phyloP scores from a whole-genome alignment of 805 yeast genomes.

The Candida krabiensis region DNA sequence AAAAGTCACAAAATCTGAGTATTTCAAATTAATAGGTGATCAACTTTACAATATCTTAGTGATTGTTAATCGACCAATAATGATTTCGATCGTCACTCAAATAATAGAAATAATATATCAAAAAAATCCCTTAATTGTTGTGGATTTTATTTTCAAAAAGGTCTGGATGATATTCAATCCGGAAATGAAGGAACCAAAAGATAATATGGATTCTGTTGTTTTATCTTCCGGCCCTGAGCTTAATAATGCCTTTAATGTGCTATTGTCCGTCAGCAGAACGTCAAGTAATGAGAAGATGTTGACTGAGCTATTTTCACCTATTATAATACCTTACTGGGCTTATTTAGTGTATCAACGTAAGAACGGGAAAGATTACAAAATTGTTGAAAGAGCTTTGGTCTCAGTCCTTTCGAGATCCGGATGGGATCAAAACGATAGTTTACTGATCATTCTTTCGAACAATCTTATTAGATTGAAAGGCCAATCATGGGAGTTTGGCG shows the following conservation, averaged over 20 bases:
- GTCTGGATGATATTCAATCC: slow-evolving; percentile 51
- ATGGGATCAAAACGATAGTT: slow-evolving; percentile 11
- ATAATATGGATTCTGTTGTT: slow-evolving; percentile 31
- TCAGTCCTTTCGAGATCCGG: slow-evolving; percentile 22
- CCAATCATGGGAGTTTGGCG: slow-evolving; percentile 40
- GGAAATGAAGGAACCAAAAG: slow-evolving; percentile 8
- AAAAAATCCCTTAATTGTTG: slow-evolving; percentile 48
- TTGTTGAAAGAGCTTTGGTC: slow-evolving; percentile 39
- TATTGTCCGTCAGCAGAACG: slow-evolving; percentile 60
- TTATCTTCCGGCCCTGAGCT: slow-evolving; percentile 48
- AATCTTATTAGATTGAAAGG: slow-evolving; percentile 29
- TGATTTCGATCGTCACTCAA: slow-evolving; percentile 56
- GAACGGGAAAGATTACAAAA: slow-evolving; percentile 32
- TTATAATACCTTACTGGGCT: slow-evolving; percentile 41
- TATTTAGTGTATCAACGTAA: slow-evolving; percentile 39
- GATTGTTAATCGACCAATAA: slow-evolving; percentile 58
- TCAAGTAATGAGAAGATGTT: slow-evolving; percentile 35
- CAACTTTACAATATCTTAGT: slow-evolving; percentile 65
- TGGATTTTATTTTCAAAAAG: slow-evolving; percentile 57
- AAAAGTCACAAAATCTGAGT: slow-evolving; percentile 43
- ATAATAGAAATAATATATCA: slow-evolving; percentile 52
- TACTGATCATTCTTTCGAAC: slow-evolving; percentile 15
- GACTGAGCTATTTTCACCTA: slow-evolving; percentile 30
- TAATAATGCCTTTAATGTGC: slow-evolving; percentile 63
- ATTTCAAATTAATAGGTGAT: slow-evolving; percentile 56